A percentile compares a stretch with the other conserved stretches of the same genome.
phyloP scores from a whole-genome alignment of 192 early-diverging fungal species.

The Rhizoclosmatium sp. region DNA sequence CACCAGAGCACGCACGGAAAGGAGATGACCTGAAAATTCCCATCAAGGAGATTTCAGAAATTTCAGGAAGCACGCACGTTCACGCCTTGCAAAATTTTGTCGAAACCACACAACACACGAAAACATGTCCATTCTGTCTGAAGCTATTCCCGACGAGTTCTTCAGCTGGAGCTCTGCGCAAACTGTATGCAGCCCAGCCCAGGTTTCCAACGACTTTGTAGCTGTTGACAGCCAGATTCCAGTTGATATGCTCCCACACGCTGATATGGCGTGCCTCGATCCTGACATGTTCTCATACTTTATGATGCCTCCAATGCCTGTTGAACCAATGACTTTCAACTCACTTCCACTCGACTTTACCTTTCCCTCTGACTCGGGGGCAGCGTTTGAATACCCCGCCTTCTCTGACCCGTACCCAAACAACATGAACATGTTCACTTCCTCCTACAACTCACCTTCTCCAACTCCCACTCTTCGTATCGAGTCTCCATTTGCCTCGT shows the following conservation, averaged over 20 bases:
- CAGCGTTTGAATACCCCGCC: not conserved
- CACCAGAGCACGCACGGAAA: not conserved
- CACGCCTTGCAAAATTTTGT: not conserved
- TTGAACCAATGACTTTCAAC: not conserved
- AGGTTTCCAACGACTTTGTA: not conserved
- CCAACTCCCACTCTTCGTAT: not conserved
- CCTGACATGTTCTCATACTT: not conserved
- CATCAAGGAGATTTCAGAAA: not conserved
- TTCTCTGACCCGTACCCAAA: not conserved
- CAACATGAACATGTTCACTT: not conserved
- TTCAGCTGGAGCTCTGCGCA: not conserved
- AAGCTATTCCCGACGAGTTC: not conserved
- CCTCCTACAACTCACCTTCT: not conserved
- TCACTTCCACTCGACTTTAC: not conserved
- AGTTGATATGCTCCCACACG: not conserved
- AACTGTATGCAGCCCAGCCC: not conserved
- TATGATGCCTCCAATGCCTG: not conserved
- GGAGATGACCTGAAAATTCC: not conserved
- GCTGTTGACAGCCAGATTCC: not conserved
- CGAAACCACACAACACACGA: not conserved
- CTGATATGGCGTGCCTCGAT: not conserved
- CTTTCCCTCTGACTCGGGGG: not conserved
- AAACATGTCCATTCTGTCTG: not conserved
- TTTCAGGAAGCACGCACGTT: not conserved
- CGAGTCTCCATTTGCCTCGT: conserved; percentile 1